Conservation (phyloP, 2,329 filamentous ascomycete species). For the Alternaria arborescens region DNA sequence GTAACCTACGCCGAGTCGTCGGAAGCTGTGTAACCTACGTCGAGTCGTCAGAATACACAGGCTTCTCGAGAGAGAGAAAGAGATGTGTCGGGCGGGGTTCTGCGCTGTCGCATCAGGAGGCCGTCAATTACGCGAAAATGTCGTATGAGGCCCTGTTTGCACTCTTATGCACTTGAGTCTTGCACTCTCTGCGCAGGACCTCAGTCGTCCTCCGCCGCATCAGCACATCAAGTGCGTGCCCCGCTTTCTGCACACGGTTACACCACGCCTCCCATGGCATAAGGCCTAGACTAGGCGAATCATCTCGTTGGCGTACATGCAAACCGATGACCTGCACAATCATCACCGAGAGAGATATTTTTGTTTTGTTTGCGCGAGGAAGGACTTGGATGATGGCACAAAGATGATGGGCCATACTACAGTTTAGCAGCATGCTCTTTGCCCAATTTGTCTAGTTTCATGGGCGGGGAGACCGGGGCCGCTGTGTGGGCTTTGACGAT, state of each 20-base stretch:
- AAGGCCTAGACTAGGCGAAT: neutral
- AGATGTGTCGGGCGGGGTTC: neutral
- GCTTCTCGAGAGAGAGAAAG: neutral
- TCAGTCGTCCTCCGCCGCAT: neutral
- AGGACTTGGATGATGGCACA: neutral
- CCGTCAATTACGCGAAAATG: conserved; percentile 1
- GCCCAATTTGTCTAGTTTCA: neutral
- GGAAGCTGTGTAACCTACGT: conserved; percentile 7
- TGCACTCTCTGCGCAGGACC: conserved; percentile 1
- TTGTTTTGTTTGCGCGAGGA: neutral
- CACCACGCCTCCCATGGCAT: neutral
- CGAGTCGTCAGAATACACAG: conserved; percentile 7
- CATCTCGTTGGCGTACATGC: neutral
- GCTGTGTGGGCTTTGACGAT: neutral
- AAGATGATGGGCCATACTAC: too few relatives aligned
- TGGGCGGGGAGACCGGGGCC: conserved; percentile 1
- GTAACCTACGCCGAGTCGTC: conserved; percentile 5
- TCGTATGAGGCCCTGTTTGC: neutral
- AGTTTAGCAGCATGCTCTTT: neutral
- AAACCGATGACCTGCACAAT: neutral
- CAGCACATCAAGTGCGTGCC: conserved; percentile 1
- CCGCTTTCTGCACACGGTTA: conserved; percentile 1
- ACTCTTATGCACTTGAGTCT: neutral
- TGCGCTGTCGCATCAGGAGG: conserved; percentile 6
- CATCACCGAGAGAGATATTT: neutral